Base-by-base conservation (phyloP, 2,329 filamentous ascomycete genomes). In the Aspergillus sp. region DNA sequence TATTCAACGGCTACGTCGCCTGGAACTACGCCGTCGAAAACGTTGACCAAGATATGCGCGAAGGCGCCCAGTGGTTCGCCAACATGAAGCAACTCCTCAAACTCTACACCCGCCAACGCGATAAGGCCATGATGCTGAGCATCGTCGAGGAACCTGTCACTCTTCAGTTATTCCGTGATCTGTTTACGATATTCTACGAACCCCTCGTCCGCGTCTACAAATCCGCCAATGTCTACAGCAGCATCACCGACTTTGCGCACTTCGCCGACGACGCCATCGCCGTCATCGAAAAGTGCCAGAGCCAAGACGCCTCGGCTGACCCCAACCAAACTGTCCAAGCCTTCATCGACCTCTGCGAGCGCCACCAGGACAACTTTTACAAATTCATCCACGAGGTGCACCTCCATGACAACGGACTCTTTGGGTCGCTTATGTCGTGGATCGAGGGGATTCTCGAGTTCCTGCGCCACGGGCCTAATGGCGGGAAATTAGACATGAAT, bases 331-430 rank as follows among this genome's bases (percentile, higher is more conserved):
- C 93, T 0, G 93, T 98, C 1, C 93, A 98, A 66, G 86, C 90
- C 13, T 98, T 98, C 63, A 98, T 98, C 62, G 93, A 98, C 63
- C 79, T 98, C 19, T 98, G 93, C 68, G 86, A 88, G 56, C 83
- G 93, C 39, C 93, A 98, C 66, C 89, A 98, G 69, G 83, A 94
- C 65, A 95, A 95, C 70, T 91, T 98, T 65, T 98, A 97, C 79
- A 97, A 95, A 67, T 98, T 98, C 66, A 86, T 98, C 3, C 93
- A 98, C 67, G 93, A 98, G 70, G 91, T 98, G 1, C 93, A 98
- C 64, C 84, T 88, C 5, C 91, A 98, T 61, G 93, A 98, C 66
- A 95, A 98, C 54, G 93, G 93, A 0, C 80, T 98, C 1, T 98
- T 98, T 60, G 90, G 90, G 32, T 88, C 94, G 60, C 79, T 98